phyloP scores from a whole-genome alignment of 768 basidiomycete species.

The Tylopilus felleus region DNA sequence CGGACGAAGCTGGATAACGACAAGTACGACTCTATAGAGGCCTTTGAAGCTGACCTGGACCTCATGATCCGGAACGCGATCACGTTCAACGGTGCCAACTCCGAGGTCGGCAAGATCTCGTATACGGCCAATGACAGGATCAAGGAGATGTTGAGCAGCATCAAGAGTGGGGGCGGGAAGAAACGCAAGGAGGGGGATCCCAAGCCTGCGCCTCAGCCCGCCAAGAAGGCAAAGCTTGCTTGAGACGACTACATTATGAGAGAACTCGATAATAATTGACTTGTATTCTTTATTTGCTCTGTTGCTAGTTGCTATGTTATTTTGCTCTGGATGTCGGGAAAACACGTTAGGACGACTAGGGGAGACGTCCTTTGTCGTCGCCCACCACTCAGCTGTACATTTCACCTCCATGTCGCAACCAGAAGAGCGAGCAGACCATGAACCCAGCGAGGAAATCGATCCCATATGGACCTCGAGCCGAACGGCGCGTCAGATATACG shows the following conservation, averaged over 20 bases:
- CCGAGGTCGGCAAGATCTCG: constrained; percentile 71
- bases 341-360: no score
- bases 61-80: constrained; percentile 89
- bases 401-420: constrained; percentile 21
- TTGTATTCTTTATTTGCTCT: constrained; percentile 29
- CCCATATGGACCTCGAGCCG: constrained; percentile 80
- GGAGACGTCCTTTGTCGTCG: neutral
- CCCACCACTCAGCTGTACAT: neutral
- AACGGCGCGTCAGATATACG: constrained; percentile 78
- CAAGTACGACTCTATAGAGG: constrained; percentile 74
- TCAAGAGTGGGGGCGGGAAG: constrained; percentile 46
- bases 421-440: constrained; percentile 13
- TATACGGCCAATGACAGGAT: constrained; percentile 47
- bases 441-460: constrained; percentile 49
- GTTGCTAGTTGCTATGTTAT: constrained; percentile 29
- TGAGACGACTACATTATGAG: constrained; percentile 37
- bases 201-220: constrained; percentile 56
- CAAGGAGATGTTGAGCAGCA: constrained; percentile 50
- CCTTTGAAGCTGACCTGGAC: constrained; percentile 80
- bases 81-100: constrained; percentile 80
- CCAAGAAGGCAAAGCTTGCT: constrained; percentile 64
- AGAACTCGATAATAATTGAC: constrained; percentile 30
- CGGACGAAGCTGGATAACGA: constrained; percentile 76
- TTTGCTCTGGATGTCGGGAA: constrained; percentile 11
- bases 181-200: constrained; percentile 71